These are phyloP conservation scores for Dictyostelium intermedium DNA, from an alignment of 78 protist genomes.

Conservation along the genomic window DNA sequence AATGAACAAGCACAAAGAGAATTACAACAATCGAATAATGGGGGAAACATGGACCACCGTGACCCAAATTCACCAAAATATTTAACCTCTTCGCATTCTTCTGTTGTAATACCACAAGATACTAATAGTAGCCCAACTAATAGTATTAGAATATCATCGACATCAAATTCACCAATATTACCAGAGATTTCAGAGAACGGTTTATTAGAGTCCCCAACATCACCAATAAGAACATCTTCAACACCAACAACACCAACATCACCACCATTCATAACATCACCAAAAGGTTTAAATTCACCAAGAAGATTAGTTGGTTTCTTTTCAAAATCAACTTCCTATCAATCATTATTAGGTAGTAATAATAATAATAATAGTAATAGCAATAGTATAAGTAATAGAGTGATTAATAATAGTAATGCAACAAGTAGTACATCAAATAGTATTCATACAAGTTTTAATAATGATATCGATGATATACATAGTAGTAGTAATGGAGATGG, in stretches of 20 bases:
- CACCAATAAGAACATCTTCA: not conserved
- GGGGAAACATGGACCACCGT: not conserved
- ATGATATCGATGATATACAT: not conserved
- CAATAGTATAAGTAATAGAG: not conserved
- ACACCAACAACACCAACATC: not conserved
- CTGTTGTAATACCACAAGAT: constrained; percentile 8
- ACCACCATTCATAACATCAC: constrained; percentile 20
- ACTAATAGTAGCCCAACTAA: too few relatives aligned
- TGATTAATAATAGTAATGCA: not conserved
- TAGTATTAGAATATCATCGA: not conserved
- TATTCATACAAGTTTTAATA: not conserved
- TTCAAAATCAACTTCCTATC: constrained; percentile 24
- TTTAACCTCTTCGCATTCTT: constrained; percentile 26
- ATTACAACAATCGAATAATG: not conserved
- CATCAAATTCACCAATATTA: not conserved
- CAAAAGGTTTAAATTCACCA: constrained; percentile 24
- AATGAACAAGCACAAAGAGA: not conserved
- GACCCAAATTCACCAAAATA: constrained; percentile 57
- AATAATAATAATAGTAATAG: not conserved
- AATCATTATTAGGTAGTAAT: not conserved
- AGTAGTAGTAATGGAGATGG: not conserved
- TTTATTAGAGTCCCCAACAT: not conserved
- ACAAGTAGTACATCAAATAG: not conserved
- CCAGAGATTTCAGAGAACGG: not conserved
- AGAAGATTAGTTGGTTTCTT: constrained; percentile 20